These are phyloP conservation scores for Myrmaecium sp. DNA, from an alignment of 2,329 filamentous ascomycete genomes.

Conservation along the genomic window DNA sequence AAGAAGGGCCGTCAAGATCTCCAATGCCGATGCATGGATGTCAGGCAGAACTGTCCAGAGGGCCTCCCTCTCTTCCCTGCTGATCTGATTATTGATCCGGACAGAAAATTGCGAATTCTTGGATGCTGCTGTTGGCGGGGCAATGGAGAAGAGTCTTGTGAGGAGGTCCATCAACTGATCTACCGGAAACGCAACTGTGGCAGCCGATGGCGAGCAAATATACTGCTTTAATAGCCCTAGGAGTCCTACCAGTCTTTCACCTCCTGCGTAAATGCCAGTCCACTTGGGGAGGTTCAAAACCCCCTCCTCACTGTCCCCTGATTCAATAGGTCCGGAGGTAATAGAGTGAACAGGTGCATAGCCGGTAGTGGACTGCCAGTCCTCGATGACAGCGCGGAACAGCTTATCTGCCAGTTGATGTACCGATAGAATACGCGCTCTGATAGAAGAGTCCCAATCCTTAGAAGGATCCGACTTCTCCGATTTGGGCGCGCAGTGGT, in stretches of 20 bases:
- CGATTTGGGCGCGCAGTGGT: slow-evolving; percentile 68
- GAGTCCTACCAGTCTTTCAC: slow-evolving; percentile 50
- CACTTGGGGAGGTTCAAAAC: slow-evolving; percentile 44
- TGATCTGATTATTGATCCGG: slow-evolving; percentile 55
- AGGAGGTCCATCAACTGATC: slow-evolving; percentile 52
- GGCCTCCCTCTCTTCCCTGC: slow-evolving; percentile 65
- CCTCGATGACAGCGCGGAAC: slow-evolving; percentile 63
- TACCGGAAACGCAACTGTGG: slow-evolving; percentile 48
- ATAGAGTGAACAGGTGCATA: slow-evolving; percentile 9
- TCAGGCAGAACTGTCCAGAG: slow-evolving; percentile 57
- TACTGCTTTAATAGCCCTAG: slow-evolving; percentile 48
- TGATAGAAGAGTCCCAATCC: slow-evolving; percentile 62
- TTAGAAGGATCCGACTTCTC: slow-evolving; percentile 49
- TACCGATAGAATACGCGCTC: slow-evolving; percentile 42
- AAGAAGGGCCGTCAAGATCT: slow-evolving; percentile 41
- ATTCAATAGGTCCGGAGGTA: slow-evolving; percentile 14
- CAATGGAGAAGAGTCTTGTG: slow-evolving; percentile 51
- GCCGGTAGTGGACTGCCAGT: slow-evolving; percentile 53
- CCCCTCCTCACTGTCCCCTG: slow-evolving; percentile 22
- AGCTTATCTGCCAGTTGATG: slow-evolving; percentile 61
- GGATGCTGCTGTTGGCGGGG: slow-evolving; percentile 30
- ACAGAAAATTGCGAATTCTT: slow-evolving; percentile 20
- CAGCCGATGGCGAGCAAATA: slow-evolving; percentile 46
- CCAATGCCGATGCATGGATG: slow-evolving; percentile 56
- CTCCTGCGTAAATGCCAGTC: slow-evolving; percentile 58